Evolutionary conservation across 768 basidiomycete genomes (phyloP).

Genomic region (Pleurotus tuber-regium): DNA sequence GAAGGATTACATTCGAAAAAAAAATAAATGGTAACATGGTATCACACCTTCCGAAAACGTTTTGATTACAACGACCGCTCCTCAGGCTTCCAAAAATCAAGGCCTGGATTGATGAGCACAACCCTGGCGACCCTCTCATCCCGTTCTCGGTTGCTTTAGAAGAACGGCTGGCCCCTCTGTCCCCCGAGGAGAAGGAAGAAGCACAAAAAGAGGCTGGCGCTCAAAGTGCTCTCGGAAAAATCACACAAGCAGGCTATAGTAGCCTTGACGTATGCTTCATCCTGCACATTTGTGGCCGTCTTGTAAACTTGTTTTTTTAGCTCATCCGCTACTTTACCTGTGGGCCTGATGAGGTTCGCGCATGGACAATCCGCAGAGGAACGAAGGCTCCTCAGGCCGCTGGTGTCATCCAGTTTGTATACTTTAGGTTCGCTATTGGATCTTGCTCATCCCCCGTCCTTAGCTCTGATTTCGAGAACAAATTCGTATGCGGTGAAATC

Average conservation of each 20-base stretch:
- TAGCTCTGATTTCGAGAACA: constrained; percentile 96
- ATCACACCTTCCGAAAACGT: no score
- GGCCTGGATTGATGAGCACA: constrained; percentile 95
- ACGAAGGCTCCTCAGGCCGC: constrained; percentile 97
- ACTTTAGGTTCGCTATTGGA: neutral
- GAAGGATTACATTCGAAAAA: constrained; percentile 92
- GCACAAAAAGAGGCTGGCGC: constrained; percentile 79
- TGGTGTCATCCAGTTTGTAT: constrained; percentile 90
- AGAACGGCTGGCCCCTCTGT: constrained; percentile 72
- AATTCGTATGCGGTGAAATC: constrained; percentile 97
- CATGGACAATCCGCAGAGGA: constrained; percentile 94
- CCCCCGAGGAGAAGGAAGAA: constrained; percentile 68
- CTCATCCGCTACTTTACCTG: constrained; percentile 97
- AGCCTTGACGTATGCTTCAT: constrained; percentile 67
- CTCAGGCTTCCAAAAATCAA: constrained; percentile 93
- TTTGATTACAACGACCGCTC: no score
- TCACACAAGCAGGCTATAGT: constrained; percentile 91
- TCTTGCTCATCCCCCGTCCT: no score
- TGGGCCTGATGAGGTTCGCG: constrained; percentile 94
- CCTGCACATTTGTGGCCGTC: no score
- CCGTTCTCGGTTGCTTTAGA: constrained; percentile 97
- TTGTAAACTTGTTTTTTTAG: constrained; percentile 32
- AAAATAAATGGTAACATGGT: constrained; percentile 96
- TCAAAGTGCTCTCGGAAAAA: constrained; percentile 79
- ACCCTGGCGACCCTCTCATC: constrained; percentile 93